Evolutionary conservation across 2,329 filamentous ascomycete genomes (phyloP).

Genomic region (Fusarium goolgardi): DNA sequence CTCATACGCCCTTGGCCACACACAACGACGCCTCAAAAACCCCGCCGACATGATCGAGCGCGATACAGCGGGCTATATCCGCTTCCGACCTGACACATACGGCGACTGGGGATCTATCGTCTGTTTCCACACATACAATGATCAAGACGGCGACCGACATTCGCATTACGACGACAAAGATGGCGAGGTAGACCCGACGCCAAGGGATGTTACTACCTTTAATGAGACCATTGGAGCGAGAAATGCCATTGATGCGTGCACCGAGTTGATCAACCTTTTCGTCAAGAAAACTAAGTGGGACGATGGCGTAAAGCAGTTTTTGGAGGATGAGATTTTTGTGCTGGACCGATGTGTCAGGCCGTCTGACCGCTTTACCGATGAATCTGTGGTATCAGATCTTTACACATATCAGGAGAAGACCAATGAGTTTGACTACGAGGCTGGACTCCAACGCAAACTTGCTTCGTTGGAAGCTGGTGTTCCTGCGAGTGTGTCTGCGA

Average conservation of each 20-base stretch:
- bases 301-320: conserved; percentile 13
- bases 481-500: background rate
- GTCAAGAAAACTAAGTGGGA: conserved; percentile 23
- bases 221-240: conserved; percentile 27
- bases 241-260: conserved; percentile 18
- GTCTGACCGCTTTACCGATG: conserved; percentile 29
- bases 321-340: conserved; percentile 21
- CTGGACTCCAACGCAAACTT: conserved; percentile 5
- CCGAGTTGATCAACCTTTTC: conserved; percentile 16
- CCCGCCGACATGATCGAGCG: conserved; percentile 8
- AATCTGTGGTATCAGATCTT: conserved; percentile 13
- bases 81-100: conserved; percentile 23
- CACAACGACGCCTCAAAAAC: conserved; percentile 20
- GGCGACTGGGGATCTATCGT: conserved; percentile 25
- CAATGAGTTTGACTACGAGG: conserved; percentile 2
- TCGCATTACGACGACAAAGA: conserved; percentile 26
- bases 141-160: conserved; percentile 24
- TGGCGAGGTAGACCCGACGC: conserved; percentile 12
- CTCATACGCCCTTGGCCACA: conserved; percentile 33
- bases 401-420: background rate
- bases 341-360: conserved; percentile 13
- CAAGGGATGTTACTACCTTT: conserved; percentile 16
- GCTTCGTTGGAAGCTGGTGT: conserved; percentile 12
- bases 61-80: conserved; percentile 24
- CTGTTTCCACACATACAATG: conserved; percentile 24